A percentile compares a stretch with the other conserved stretches of the same genome.
phyloP scores from a whole-genome alignment of 2,329 filamentous ascomycete species.

The Verticillium zaregamsianum region DNA sequence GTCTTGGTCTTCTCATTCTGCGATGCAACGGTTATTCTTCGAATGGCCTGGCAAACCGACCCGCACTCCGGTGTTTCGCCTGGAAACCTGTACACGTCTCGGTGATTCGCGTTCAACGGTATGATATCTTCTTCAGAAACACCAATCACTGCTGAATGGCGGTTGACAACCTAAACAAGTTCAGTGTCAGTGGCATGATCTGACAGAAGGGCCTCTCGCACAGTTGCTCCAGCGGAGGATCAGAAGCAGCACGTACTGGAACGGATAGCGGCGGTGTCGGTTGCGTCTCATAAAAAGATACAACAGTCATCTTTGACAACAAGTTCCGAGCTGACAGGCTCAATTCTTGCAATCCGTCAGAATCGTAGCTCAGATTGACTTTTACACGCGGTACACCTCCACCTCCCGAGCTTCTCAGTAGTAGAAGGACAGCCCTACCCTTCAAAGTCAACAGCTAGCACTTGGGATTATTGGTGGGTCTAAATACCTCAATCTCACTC shows the following conservation, averaged over 20 bases:
- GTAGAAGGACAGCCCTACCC: no score
- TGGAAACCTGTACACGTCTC: conserved; percentile 19
- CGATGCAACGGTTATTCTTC: conserved; percentile 12
- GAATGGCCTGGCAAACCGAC: conserved; percentile 10
- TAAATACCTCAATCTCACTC: no score
- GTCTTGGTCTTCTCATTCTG: background rate
- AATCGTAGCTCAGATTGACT: conserved; percentile 12
- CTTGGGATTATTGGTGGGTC: no score
- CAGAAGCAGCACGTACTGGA: conserved; percentile 8
- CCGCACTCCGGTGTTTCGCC: conserved; percentile 15
- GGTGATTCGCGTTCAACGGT: conserved; percentile 19
- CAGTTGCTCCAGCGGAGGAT: no score
- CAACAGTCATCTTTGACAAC: conserved; percentile 11
- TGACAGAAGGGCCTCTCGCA: no score
- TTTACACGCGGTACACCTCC: no score
- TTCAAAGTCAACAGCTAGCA: no score
- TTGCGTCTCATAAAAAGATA: conserved; percentile 17
- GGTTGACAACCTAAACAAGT: conserved; percentile 19
- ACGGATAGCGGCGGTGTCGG: conserved; percentile 7
- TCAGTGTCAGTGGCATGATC: no score
- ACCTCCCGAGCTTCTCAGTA: no score
- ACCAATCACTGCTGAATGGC: conserved; percentile 17
- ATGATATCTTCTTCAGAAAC: conserved; percentile 15
- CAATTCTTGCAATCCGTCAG: conserved; percentile 13
- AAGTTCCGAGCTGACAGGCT: conserved; percentile 11